A percentile compares a stretch with the other conserved stretches of the same genome.
phyloP scores from a whole-genome alignment of 2,329 filamentous ascomycete species.

The Fusarium protoensiforme region DNA sequence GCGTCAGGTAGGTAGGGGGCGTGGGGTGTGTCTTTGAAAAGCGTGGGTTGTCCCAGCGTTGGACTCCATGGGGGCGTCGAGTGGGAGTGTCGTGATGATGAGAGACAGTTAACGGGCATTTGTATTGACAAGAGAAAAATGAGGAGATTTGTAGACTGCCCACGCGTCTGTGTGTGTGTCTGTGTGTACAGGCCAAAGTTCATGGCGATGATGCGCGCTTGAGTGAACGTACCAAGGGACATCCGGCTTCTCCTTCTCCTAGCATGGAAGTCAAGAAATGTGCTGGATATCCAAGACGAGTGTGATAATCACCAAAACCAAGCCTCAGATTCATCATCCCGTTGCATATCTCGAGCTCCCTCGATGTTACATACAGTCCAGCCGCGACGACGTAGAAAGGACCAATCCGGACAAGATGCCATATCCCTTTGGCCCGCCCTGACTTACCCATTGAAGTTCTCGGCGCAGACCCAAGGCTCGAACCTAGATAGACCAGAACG shows the following conservation, averaged over 20 bases:
- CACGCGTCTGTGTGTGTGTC: slow-evolving; percentile 4
- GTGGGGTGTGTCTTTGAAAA: slow-evolving; percentile 36
- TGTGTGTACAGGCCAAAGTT: slow-evolving; percentile 16
- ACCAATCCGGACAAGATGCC: slow-evolving; percentile 12
- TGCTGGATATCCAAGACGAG: background rate
- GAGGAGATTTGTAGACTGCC: slow-evolving; percentile 1
- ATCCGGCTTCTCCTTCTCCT: background rate
- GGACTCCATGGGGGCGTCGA: slow-evolving; percentile 30
- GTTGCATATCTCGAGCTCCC: slow-evolving; percentile 23
- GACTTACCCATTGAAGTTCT: slow-evolving; percentile 17
- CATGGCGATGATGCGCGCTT: background rate
- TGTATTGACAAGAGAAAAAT: background rate
- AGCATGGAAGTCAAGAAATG: background rate
- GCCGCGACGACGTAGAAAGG: slow-evolving; percentile 5
- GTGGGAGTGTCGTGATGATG: slow-evolving; percentile 18
- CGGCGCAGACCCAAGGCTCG: slow-evolving; percentile 12
- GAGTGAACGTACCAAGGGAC: background rate
- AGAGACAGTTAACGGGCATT: slow-evolving; percentile 20
- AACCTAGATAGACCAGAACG: slow-evolving; percentile 8
- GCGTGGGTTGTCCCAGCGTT: slow-evolving; percentile 31
- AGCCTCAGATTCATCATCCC: slow-evolving; percentile 16
- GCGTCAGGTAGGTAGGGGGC: slow-evolving; percentile 27
- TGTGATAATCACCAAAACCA: slow-evolving; percentile 3
- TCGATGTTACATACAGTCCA: slow-evolving; percentile 11
- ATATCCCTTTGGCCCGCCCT: slow-evolving; percentile 21